Evolutionary conservation across 148 eudicot genomes (phyloP), one percentile per base, ranked within the genome.

Genomic region (Persicaria tinctoria): DNA sequence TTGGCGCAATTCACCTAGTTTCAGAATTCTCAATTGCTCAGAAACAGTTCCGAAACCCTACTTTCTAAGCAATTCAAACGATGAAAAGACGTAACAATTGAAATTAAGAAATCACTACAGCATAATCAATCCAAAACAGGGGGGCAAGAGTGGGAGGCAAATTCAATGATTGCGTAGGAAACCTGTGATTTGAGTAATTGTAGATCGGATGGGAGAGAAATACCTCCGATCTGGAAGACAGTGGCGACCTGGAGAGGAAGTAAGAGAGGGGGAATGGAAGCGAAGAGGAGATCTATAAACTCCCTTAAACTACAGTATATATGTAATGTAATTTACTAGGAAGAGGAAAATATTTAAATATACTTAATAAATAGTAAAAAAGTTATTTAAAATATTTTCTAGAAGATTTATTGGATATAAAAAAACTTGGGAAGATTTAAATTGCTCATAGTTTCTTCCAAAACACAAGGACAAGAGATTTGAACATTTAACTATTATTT

Each of bases 221-320:
- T 75, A 75, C 77, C 77, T 75, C 50, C 72, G 77, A 63, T 75
- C 77, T 47, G 77, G 54, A 9, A 23, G 47, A 60, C n/a, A 46
- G 16, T n/a, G 18, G 57, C 77, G 71, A 75, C 8, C 54, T 56
- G 47, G 77, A 48, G 45, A 48, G 70, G 55, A 17, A 60, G 77
- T 16, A 27, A 49, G 77, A 47, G 59, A 71, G 54, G 53, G 44
- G n/a, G 73, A 46, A 3, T 6, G 32, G 6, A 45, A 70, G 73
- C 70, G n/a, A n/a, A n/a, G n/a, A n/a, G n/a, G 73, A 70, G 73
- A 70, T 70, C 73, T 70, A 70, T 48, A 50, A 32, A 64, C 38
- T 64, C 70, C 70, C 70, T 41, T 38, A 1, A 64, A 59, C 32
- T 59, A 59, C 66, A 59, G 66, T 18, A 17, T 56, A 51, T 51